phyloP scores from a whole-genome alignment of 2,329 filamentous ascomycete species.

The Dactylellina parvicollis region DNA sequence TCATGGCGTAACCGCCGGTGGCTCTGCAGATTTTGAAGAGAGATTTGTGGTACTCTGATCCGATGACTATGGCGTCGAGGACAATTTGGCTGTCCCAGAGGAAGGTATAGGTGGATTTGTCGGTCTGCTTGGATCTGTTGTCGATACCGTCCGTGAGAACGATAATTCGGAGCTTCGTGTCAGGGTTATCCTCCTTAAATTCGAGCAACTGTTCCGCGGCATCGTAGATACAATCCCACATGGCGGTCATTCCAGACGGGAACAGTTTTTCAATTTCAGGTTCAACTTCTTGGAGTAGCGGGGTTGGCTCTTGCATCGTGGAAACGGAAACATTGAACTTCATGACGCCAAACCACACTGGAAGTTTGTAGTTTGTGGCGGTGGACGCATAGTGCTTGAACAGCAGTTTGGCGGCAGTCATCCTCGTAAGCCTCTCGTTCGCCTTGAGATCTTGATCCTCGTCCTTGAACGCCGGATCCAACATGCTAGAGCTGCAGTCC shows the following conservation, averaged over 20 bases:
- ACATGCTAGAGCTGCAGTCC: constrained; percentile 51
- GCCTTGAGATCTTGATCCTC: constrained; percentile 34
- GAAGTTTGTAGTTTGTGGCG: constrained; percentile 45
- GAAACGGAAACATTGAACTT: constrained; percentile 30
- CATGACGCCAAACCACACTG: constrained; percentile 50
- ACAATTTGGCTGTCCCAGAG: constrained; percentile 51
- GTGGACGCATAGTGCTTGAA: constrained; percentile 46
- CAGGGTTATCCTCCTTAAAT: constrained; percentile 47
- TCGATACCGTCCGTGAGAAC: constrained; percentile 51
- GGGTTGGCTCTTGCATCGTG: constrained; percentile 44
- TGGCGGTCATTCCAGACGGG: constrained; percentile 33
- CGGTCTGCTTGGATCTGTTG: constrained; percentile 43
- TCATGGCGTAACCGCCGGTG: constrained; percentile 53
- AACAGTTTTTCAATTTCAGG: constrained; percentile 39
- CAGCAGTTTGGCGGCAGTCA: constrained; percentile 46
- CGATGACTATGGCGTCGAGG: constrained; percentile 46
- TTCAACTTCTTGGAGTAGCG: constrained; percentile 35
- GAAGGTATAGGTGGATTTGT: constrained; percentile 42
- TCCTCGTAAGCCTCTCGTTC: constrained; percentile 24
- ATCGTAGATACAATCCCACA: constrained; percentile 53
- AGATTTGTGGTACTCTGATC: constrained; percentile 29
- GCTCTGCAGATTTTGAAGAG: constrained; percentile 47
- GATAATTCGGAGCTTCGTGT: constrained; percentile 49
- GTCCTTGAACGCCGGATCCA: constrained; percentile 28
- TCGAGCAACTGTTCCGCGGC: constrained; percentile 45